A percentile compares a stretch with the other conserved stretches of the same genome.
Conservation (phyloP, 257 asterid genomes). For the Ilex asprella region DNA sequence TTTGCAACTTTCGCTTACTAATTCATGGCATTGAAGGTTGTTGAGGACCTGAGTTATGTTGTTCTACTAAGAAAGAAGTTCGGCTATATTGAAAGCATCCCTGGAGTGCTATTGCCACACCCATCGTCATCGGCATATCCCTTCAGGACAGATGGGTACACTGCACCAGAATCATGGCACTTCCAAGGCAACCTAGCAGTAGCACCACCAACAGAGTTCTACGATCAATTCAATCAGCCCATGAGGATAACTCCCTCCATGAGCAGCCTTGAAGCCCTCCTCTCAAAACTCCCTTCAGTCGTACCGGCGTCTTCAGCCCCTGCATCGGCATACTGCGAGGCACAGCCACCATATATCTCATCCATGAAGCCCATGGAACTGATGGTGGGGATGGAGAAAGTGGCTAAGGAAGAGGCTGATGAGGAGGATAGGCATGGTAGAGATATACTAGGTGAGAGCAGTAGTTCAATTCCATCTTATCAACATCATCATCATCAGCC, state of each 20-base stretch:
- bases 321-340: slow-evolving; percentile 11
- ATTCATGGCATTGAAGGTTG: slow-evolving; percentile 33
- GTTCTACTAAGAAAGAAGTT: slow-evolving; percentile 83
- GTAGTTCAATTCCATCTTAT: slow-evolving; percentile 34
- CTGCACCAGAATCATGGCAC: slow-evolving; percentile 48
- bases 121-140: slow-evolving; percentile 82
- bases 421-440: slow-evolving; percentile 4
- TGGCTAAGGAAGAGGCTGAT: slow-evolving; percentile 41
- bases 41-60: slow-evolving; percentile 89
- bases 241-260: slow-evolving; percentile 80
- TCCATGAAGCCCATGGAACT: slow-evolving; percentile 26
- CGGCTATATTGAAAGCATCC: slow-evolving; percentile 90
- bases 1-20: background rate
- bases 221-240: slow-evolving; percentile 31
- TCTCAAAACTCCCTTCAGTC: slow-evolving; percentile 87
- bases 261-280: slow-evolving; percentile 97
- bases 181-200: slow-evolving; percentile 21
- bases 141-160: slow-evolving; percentile 35
- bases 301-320: slow-evolving; percentile 30
- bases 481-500: slow-evolving; percentile 30
- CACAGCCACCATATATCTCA: slow-evolving; percentile 28
- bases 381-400: slow-evolving; percentile 36
- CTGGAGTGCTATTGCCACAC: slow-evolving; percentile 89
- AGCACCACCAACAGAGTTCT: slow-evolving; percentile 23
- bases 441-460: slow-evolving; percentile 33